Conservation (phyloP, 352 stramenopile genomes). For the Pythium biforme region DNA sequence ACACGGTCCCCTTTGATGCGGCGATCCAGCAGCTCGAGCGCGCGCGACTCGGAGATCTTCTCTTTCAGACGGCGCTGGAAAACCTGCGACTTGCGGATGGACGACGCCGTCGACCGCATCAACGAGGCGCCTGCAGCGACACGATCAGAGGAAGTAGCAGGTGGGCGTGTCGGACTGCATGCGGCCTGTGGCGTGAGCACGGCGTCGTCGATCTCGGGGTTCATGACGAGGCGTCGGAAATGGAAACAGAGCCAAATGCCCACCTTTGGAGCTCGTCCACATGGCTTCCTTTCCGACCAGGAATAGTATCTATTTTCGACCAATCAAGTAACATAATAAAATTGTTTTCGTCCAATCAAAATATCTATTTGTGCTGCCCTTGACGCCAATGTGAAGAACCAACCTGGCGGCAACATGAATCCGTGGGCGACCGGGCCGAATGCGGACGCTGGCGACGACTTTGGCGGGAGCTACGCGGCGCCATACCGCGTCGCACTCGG, state of each 20-base stretch:
- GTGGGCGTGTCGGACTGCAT: not conserved
- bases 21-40: conserved; percentile 63
- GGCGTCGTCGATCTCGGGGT: conserved; percentile 4
- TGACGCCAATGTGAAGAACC: no score
- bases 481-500: conserved; percentile 33
- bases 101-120: not conserved
- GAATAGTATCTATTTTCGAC: conserved; percentile 18
- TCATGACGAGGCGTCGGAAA: not conserved
- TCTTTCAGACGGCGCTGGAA: conserved; percentile 59
- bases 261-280: not conserved
- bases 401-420: no score
- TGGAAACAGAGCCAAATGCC: not conserved
- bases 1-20: conserved; percentile 31
- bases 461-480: conserved; percentile 4
- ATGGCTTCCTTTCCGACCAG: conserved; percentile 21
- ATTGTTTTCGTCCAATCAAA: conserved; percentile 1
- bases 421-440: conserved; percentile 28
- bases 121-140: not conserved
- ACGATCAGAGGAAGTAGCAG: not conserved
- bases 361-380: not conserved
- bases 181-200: not conserved
- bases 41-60: conserved; percentile 67
- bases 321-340: conserved; percentile 6
- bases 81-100: conserved; percentile 28
- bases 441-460: conserved; percentile 4